Conservation (phyloP, 2,329 filamentous ascomycete genomes). For the Domatiomyces globalis region DNA sequence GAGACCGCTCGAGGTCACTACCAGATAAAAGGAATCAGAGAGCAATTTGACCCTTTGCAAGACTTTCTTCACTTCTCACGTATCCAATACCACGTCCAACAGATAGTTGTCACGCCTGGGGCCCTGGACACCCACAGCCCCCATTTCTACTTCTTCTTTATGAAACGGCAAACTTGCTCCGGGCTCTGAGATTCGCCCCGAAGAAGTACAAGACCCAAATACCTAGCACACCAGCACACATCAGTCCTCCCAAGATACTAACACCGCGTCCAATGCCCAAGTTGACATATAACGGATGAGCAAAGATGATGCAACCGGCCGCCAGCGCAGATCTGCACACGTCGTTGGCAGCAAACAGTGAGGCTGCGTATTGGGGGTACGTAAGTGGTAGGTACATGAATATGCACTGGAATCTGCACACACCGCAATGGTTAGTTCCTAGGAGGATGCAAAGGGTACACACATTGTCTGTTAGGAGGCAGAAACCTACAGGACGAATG, state of each 20-base stretch:
- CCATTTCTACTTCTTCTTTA: background rate
- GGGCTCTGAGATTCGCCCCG: slow-evolving; percentile 39
- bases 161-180: slow-evolving; percentile 38
- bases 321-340: slow-evolving; percentile 22
- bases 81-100: too few relatives aligned
- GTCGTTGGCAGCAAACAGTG: slow-evolving; percentile 20
- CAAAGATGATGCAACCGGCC: slow-evolving; percentile 25
- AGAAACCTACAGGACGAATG: slow-evolving; percentile 10
- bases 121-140: background rate
- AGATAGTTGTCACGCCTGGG: too few relatives aligned
- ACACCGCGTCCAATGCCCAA: slow-evolving; percentile 24
- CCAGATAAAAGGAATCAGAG: too few relatives aligned
- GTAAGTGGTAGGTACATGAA: slow-evolving; percentile 19
- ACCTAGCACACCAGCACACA: slow-evolving; percentile 32
- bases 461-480: background rate
- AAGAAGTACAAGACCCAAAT: slow-evolving; percentile 47
- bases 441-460: background rate
- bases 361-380: slow-evolving; percentile 18
- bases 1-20: too few relatives aligned
- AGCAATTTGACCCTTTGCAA: too few relatives aligned
- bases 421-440: slow-evolving; percentile 3
- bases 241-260: slow-evolving; percentile 24
- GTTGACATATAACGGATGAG: slow-evolving; percentile 24
- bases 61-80: too few relatives aligned
- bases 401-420: slow-evolving; percentile 17